phyloP scores from a whole-genome alignment of 2,329 filamentous ascomycete species.

The Lachnellula subtilissima region DNA sequence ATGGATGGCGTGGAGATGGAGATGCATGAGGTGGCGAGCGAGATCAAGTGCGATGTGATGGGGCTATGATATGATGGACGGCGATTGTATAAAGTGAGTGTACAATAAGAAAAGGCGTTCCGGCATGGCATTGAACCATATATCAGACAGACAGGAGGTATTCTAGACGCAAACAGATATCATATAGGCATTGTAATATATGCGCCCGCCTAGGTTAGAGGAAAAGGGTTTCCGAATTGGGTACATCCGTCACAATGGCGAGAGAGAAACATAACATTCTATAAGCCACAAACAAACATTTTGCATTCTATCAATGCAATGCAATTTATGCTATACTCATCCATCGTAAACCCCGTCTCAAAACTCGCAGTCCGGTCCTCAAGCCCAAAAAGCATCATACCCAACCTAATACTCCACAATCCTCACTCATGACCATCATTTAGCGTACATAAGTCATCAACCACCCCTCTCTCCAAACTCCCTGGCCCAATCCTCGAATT shows the following conservation, averaged over 20 bases:
- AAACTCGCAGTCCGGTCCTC: neutral
- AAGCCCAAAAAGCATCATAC: neutral
- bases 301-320: neutral
- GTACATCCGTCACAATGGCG: neutral
- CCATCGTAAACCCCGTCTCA: neutral
- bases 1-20: neutral
- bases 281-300: neutral
- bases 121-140: too few species aligned
- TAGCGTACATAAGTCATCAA: conserved; percentile 34
- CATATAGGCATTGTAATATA: neutral
- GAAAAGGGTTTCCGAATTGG: too few species aligned
- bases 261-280: neutral
- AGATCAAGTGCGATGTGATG: neutral
- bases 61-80: neutral
- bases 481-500: conserved; percentile 90
- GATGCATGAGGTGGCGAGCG: neutral
- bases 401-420: neutral
- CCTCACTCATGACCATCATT: neutral
- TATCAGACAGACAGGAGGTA: too few species aligned
- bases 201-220: neutral
- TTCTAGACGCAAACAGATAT: neutral
- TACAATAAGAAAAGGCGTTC: neutral
- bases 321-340: neutral
- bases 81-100: neutral
- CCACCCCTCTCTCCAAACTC: conserved; percentile 92